These are phyloP conservation scores for Talaromyces sp. DNA, from an alignment of 2,329 filamentous ascomycete species.

Conservation along the genomic window DNA sequence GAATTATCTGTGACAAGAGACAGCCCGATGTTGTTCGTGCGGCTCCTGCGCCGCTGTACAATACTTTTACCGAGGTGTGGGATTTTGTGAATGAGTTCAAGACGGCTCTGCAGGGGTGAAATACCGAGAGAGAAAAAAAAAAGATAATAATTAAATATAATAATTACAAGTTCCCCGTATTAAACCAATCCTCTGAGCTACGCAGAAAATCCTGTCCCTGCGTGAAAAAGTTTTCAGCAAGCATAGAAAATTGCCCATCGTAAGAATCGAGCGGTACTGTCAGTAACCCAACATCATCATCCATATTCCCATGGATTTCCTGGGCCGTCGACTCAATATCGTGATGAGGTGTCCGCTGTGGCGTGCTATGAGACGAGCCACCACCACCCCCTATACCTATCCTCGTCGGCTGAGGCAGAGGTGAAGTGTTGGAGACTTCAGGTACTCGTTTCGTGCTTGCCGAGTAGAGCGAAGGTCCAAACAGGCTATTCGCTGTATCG, in stretches of 20 bases:
- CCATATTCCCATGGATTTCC: constrained; percentile 15
- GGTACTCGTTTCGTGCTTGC: constrained; percentile 21
- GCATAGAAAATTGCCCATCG: constrained; percentile 42
- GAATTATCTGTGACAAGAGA: constrained; percentile 74
- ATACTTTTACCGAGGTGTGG: constrained; percentile 68
- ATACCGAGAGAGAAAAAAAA: not conserved
- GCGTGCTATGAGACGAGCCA: constrained; percentile 13
- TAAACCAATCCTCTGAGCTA: constrained; percentile 32
- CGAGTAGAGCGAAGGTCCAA: constrained; percentile 36
- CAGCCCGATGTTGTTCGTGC: constrained; percentile 79
- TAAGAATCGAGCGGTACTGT: constrained; percentile 21
- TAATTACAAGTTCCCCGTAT: constrained; percentile 26
- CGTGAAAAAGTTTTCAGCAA: constrained; percentile 46
- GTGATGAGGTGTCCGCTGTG: constrained; percentile 15
- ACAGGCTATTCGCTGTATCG: constrained; percentile 30
- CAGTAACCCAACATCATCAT: constrained; percentile 16
- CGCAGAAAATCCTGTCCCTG: constrained; percentile 40
- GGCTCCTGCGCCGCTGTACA: constrained; percentile 77
- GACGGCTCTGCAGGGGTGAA: constrained; percentile 15
- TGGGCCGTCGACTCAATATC: constrained; percentile 17
- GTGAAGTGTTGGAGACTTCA: constrained; percentile 40
- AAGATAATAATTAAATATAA: not conserved
- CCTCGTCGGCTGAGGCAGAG: constrained; percentile 40
- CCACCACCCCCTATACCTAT: constrained; percentile 17
- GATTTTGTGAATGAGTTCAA: constrained; percentile 43